phyloP scores from a whole-genome alignment of 768 basidiomycete genomes.

The Lentinula sp. region DNA sequence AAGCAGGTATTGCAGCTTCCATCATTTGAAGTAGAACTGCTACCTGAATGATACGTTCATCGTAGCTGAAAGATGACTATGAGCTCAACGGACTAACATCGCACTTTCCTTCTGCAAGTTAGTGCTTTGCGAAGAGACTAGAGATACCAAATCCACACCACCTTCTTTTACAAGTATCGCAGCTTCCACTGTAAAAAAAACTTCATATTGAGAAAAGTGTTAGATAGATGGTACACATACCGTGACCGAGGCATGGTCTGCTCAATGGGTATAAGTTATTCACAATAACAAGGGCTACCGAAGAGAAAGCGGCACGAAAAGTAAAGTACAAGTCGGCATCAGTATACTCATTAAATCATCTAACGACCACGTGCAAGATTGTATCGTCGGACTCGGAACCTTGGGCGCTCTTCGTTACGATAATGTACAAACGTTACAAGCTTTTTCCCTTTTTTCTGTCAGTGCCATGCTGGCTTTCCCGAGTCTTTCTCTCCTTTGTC shows the following conservation, averaged over 20 bases:
- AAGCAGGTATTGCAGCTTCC: conserved; percentile 1
- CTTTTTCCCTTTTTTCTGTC: background rate
- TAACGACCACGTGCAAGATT: background rate
- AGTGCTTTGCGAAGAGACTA: background rate
- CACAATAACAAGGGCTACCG: no score
- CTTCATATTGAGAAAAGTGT: no score
- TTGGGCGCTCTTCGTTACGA: background rate
- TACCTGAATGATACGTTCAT: background rate
- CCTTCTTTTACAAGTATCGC: conserved; percentile 1
- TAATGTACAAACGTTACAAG: background rate
- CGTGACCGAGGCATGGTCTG: no score
- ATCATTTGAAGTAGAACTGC: background rate
- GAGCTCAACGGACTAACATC: background rate
- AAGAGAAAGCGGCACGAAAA: no score
- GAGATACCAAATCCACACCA: background rate
- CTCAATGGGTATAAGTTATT: no score
- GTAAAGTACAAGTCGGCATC: no score
- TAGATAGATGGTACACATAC: no score
- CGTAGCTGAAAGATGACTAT: background rate
- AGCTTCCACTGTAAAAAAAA: background rate
- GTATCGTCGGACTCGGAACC: background rate
- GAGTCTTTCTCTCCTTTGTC: conserved; percentile 5
- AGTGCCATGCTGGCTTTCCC: background rate
- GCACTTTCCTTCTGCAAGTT: background rate
- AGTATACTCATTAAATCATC: no score